Percentiles rank a stretch among this genome's conserved stretches.
Conservation (phyloP, 2,329 filamentous ascomycete genomes). For the Aschersonia sp. region DNA sequence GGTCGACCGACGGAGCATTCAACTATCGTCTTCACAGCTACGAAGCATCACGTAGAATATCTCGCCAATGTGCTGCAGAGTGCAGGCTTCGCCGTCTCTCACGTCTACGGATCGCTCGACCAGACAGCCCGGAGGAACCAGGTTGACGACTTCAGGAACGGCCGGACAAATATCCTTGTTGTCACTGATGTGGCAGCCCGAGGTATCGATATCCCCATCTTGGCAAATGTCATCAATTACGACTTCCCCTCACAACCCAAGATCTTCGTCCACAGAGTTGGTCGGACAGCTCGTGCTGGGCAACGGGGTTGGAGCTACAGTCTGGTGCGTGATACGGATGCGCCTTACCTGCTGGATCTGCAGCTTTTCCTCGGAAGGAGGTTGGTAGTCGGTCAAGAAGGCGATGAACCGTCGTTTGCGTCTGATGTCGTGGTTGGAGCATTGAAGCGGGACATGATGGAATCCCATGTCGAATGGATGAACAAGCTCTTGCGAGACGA, state of each 20-base stretch:
- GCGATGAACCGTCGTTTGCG: constrained; percentile 52
- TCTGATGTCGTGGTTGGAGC: constrained; percentile 74
- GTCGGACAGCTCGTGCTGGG: constrained; percentile 87
- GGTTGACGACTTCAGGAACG: constrained; percentile 76
- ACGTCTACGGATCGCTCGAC: constrained; percentile 88
- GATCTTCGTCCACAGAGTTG: constrained; percentile 90
- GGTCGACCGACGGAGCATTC: constrained; percentile 73
- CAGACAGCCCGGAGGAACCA: constrained; percentile 87
- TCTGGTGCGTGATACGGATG: constrained; percentile 73
- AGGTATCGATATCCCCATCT: constrained; percentile 92
- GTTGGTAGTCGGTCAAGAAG: constrained; percentile 59
- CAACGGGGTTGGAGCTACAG: constrained; percentile 92
- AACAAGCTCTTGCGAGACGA: constrained; percentile 64
- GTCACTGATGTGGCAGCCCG: constrained; percentile 93
- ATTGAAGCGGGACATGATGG: constrained; percentile 57
- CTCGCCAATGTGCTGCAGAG: constrained; percentile 64
- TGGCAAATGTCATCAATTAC: constrained; percentile 97
- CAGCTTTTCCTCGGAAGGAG: constrained; percentile 87
- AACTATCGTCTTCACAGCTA: constrained; percentile 87
- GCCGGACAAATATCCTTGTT: constrained; percentile 77
- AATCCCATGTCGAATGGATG: constrained; percentile 67
- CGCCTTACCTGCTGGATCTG: constrained; percentile 82
- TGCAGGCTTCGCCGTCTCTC: constrained; percentile 78
- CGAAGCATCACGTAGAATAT: constrained; percentile 97
- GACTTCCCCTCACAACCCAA: constrained; percentile 96